These are phyloP conservation scores for Aspergillus sp. DNA, from an alignment of 2,329 filamentous ascomycete species.

Conservation along the genomic window DNA sequence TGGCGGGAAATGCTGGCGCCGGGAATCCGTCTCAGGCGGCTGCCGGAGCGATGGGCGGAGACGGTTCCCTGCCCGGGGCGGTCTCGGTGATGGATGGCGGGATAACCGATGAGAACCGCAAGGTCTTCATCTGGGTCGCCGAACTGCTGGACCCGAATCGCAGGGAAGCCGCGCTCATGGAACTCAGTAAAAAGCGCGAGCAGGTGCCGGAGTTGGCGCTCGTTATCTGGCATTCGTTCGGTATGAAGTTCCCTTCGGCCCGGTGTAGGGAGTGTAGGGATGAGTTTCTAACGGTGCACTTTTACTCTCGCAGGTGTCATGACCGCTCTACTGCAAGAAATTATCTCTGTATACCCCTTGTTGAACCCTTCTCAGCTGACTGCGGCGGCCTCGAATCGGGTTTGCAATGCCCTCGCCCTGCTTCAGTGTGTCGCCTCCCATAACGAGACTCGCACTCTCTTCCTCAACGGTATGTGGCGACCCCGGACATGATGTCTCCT, in stretches of 20 bases:
- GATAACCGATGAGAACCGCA: slow-evolving; percentile 85
- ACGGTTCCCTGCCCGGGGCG: slow-evolving; percentile 29
- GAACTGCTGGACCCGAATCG: slow-evolving; percentile 85
- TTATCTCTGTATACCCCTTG: slow-evolving; percentile 96
- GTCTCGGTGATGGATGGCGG: slow-evolving; percentile 57
- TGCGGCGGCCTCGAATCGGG: slow-evolving; percentile 92
- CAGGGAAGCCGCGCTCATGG: slow-evolving; percentile 85
- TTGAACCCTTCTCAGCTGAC: slow-evolving; percentile 96
- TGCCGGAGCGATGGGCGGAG: slow-evolving; percentile 50
- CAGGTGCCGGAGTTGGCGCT: slow-evolving; percentile 95
- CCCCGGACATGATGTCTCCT: no score
- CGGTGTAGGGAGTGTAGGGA: neutral
- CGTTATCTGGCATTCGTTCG: slow-evolving; percentile 98
- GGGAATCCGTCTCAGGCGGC: slow-evolving; percentile 35
- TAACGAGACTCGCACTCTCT: slow-evolving; percentile 90
- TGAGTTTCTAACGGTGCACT: neutral
- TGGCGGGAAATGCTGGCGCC: slow-evolving; percentile 58
- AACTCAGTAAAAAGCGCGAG: slow-evolving; percentile 97
- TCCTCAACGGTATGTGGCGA: slow-evolving; percentile 73
- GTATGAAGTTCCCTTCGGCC: slow-evolving; percentile 51
- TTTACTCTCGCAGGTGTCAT: slow-evolving; percentile 71
- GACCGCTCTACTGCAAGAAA: slow-evolving; percentile 95
- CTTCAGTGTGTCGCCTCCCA: slow-evolving; percentile 97
- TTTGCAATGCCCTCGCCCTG: slow-evolving; percentile 94
- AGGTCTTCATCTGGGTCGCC: slow-evolving; percentile 89